These are phyloP conservation scores for Aspergillus haitiensis DNA, from an alignment of 495 filamentous ascomycete species.

Conservation along the genomic window DNA sequence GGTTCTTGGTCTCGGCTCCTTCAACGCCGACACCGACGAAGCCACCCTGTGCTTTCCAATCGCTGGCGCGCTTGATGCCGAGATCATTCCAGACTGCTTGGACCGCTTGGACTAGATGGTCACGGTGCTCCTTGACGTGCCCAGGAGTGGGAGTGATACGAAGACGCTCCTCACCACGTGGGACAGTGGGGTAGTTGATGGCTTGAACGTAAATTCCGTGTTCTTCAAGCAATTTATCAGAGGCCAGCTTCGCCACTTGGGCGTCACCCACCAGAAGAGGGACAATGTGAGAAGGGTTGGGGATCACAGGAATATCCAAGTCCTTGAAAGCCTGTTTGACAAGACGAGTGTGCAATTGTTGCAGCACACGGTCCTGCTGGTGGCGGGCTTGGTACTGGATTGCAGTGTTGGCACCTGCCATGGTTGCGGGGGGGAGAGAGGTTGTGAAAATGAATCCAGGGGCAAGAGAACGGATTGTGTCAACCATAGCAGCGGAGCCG, in stretches of 20 bases:
- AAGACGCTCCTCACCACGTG: constrained; percentile 90
- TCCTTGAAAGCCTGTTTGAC: constrained; percentile 78
- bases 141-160: constrained; percentile 95
- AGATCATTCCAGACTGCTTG: constrained; percentile 85
- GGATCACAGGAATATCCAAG: constrained; percentile 92
- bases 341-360: constrained; percentile 92
- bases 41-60: constrained; percentile 88
- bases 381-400: constrained; percentile 88
- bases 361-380: constrained; percentile 79
- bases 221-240: constrained; percentile 81
- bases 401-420: constrained; percentile 89
- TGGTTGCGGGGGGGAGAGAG: constrained; percentile 89
- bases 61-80: constrained; percentile 83
- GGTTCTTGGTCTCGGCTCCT: constrained; percentile 53
- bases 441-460: constrained; percentile 99
- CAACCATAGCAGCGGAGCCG: constrained; percentile 81
- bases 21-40: constrained; percentile 88
- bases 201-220: constrained; percentile 96
- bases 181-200: constrained; percentile 98
- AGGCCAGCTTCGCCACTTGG: constrained; percentile 86
- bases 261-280: constrained; percentile 93
- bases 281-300: constrained; percentile 95
- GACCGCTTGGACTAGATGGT: constrained; percentile 81
- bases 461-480: constrained; percentile 92
- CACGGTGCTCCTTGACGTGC: constrained; percentile 76